Conservation (phyloP, 495 filamentous ascomycete genomes). For the Astrothelium subdiscretum region DNA sequence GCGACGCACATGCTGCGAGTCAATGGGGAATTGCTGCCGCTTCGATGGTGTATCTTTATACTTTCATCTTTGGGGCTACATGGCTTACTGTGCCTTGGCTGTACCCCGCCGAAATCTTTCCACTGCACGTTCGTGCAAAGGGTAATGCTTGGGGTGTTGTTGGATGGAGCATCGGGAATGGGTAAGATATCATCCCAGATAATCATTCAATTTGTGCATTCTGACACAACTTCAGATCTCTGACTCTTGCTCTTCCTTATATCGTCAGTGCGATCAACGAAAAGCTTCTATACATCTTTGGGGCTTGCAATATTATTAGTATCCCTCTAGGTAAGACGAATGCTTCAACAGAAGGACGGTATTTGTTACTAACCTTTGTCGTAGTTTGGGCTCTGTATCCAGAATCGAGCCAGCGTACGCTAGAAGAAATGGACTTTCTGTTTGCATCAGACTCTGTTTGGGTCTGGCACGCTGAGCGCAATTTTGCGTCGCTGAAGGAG, state of each 20-base stretch:
- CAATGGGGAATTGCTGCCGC: conserved; percentile 51
- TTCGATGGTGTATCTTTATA: conserved; percentile 60
- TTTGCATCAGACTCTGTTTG: conserved; percentile 25
- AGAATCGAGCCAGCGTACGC: conserved; percentile 30
- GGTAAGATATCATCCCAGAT: conserved; percentile 10
- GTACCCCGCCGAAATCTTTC: conserved; percentile 59
- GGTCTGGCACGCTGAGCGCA: conserved; percentile 25
- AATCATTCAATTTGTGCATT: background rate
- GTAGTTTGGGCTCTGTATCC: conserved; percentile 24
- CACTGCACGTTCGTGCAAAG: conserved; percentile 52
- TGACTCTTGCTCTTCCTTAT: conserved; percentile 23
- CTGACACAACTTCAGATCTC: conserved; percentile 5
- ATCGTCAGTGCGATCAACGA: conserved; percentile 24
- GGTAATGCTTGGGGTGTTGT: conserved; percentile 68
- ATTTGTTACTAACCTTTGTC: conserved; percentile 26
- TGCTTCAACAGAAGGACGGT: conserved; percentile 17
- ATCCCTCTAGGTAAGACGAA: conserved; percentile 24
- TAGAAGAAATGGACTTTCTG: conserved; percentile 35
- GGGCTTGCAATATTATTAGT: conserved; percentile 23
- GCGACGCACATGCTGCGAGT: conserved; percentile 31
- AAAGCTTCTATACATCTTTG: conserved; percentile 32
- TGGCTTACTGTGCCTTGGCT: conserved; percentile 65
- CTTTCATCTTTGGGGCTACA: conserved; percentile 56
- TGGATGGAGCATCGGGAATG: conserved; percentile 49
- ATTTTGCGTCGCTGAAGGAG: conserved; percentile 18